Base-by-base conservation (phyloP, 1,284 basidiomycete genomes). In the Cystobasidium sp. region DNA sequence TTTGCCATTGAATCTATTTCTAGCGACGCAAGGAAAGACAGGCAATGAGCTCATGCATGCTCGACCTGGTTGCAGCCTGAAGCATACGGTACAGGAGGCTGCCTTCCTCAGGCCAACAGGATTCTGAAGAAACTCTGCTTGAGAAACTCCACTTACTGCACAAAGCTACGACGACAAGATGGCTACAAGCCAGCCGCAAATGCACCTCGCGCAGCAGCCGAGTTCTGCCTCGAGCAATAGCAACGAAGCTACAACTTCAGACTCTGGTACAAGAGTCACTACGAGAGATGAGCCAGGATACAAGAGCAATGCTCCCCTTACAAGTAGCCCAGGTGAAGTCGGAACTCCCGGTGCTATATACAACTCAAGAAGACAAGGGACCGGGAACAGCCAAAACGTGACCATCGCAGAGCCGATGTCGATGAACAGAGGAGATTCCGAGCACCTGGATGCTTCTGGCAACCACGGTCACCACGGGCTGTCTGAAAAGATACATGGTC, bases 401-500 rank as follows among this genome's bases (percentile, higher is more conserved):
- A 56, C 55, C 14, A 56, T 56, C 24, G 55, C 14, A 22, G 55
- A 56, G 55, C 55, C 55, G 24, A 51, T 20, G 16, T 51, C 47
- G 47, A 51, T 20, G 20, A 51, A 14, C 16, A 51, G 31, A 31
- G 31, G 31, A 56, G 53, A 31, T 24, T 56, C 8, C 1, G 12
- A 9, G 53, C 24, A 56, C 53, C 53, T 56, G 5, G 24, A 37
- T 56, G 31, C 53, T 24, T 24, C 53, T 31, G 53, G 18, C 53
- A 37, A 56, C 24, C 1, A 37, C 9, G 7, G 53, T 62, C 59
- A 43, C 44, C 59, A 47, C 22, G 59, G 59, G 37, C 22, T 59
- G 18, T 49, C 49, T 6, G 68, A 62, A 24, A 64, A 65, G 37
- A 22, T 72, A 18, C 22, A 72, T 16, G 41, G 56, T 49, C 37